Base-by-base conservation (phyloP, 345 rosid species). In the Eutrema heterophyllum region DNA sequence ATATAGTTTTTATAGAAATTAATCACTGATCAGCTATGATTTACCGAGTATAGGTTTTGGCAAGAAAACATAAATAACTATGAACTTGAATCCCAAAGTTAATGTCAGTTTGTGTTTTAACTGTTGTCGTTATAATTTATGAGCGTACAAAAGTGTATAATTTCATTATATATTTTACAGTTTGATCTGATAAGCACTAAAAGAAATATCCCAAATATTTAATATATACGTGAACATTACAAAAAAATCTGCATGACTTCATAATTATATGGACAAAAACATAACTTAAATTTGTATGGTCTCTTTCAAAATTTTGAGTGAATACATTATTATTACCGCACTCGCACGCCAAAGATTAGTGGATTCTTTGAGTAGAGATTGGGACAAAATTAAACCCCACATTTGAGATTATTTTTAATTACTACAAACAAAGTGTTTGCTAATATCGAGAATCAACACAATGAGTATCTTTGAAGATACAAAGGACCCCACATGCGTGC, bases 381-480 rank as follows among this genome's bases (percentile, higher is more conserved):
- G 66, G 56, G 68, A 49, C 48, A 76, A 21, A 24, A 70, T 16
- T 27, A 49, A 65, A 27, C 21, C 27, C 72, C 72, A 48, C 45
- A 29, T 43, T 16, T 11, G 16, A 1, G 33, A 21, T 33, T 7
- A 21, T 33, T 7, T 39, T 54, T 54, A 16, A 40, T 45, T 38
- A 51, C 69, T 36, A 9, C 32, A 56, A 54, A 13, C 32, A 56
- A 70, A 65, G 54, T 48, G 52, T 70, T 14, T 55, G 77, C 46
- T 56, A 64, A 82, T 57, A 33, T 80, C 79, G 39, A 51, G 80
- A 79, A 78, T 70, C 45, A 69, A 79, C 79, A 81, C 78, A 81
- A 87, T 83, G 96, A 86, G 88, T 85, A 74, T 81, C 89, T 80
- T 79, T 60, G 59, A 83, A 84, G 92, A 81, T 60, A 56, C 30